Conservation (phyloP, 2,329 filamentous ascomycete genomes). For the Colletotrichum sp. region DNA sequence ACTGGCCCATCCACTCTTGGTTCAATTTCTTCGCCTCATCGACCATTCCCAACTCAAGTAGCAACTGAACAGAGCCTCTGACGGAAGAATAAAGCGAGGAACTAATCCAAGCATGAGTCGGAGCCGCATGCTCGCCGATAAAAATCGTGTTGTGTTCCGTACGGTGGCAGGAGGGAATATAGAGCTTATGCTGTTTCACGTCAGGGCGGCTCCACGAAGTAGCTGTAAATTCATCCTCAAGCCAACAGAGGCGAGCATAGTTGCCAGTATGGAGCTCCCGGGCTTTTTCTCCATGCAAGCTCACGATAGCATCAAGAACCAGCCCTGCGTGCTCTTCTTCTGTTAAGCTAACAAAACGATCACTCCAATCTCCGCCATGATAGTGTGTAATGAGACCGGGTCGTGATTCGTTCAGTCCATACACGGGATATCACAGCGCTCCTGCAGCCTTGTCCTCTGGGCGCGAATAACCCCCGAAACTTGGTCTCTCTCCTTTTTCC, state of each 20-base stretch:
- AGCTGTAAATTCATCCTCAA: slow-evolving; percentile 31
- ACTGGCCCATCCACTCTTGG: slow-evolving; percentile 28
- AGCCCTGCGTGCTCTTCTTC: slow-evolving; percentile 64
- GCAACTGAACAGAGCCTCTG: slow-evolving; percentile 32
- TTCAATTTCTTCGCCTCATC: slow-evolving; percentile 28
- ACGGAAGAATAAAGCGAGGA: slow-evolving; percentile 33
- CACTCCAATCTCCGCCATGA: slow-evolving; percentile 38
- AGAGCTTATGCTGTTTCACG: slow-evolving; percentile 35
- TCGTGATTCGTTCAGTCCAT: slow-evolving; percentile 63
- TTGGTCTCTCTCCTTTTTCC: no score
- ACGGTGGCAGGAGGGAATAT: slow-evolving; percentile 34
- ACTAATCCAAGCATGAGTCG: slow-evolving; percentile 37
- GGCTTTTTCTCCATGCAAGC: slow-evolving; percentile 61
- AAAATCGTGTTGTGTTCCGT: slow-evolving; percentile 27
- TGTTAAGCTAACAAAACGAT: slow-evolving; percentile 36
- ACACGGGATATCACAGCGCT: slow-evolving; percentile 65
- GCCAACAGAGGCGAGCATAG: slow-evolving; percentile 36
- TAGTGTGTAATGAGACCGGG: slow-evolving; percentile 54
- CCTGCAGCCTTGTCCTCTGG: no score
- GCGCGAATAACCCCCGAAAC: no score
- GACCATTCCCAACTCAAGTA: slow-evolving; percentile 27
- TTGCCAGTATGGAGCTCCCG: slow-evolving; percentile 31
- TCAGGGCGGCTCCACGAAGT: slow-evolving; percentile 33
- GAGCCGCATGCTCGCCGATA: slow-evolving; percentile 37
- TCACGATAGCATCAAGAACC: slow-evolving; percentile 68